Evolutionary conservation across 306 rosid species (phyloP), one percentile per base, ranked within the genome.

Genomic region (Carpinus fangiana): DNA sequence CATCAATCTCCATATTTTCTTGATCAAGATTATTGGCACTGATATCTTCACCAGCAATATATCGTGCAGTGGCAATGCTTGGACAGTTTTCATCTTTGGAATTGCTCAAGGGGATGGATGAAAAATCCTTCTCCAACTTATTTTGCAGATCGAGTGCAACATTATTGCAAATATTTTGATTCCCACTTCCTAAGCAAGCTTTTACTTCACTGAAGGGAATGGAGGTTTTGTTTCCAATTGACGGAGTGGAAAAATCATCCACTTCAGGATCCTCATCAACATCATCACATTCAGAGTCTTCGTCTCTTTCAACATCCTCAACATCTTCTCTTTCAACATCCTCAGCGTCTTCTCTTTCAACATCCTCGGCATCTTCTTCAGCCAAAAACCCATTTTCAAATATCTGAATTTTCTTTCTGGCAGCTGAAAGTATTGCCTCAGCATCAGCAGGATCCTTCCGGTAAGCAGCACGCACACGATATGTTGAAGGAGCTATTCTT

Each of bases 401-500:
- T 84, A 95, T 84, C 86, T 89, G 96, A 81, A 95, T 89, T 84
- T 95, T 95, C 90, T 95, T 95, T 86, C 99, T 88, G 34, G 99
- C 99, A 67, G 82, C 90, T 31, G 98, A 89, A 75, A 95, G 99
- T 76, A 93, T 90, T 53, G 87, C 89, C 78, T 87, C 99, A 13
- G 99, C 93, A 77, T 96, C 98, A 73, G 86, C 84, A 68, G 99
- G 98, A 84, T 96, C 96, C 86, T 96, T 89, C 84, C 98, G 85
- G 77, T 86, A 96, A 79, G 99, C 92, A 81, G 92, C 73, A 69
- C 98, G 92, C 23, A 96, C 97, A 28, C 99, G 95, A 79, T 96
- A 96, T 60, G 99, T 96, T 76, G 99, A 96, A 56, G 99, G 99
- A 72, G 99, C 99, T 67, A 96, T 93, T 81, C 99, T 96, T 89